A percentile compares a stretch with the other conserved stretches of the same genome.
Conservation (phyloP, 164 flowering plant species). For the Dillenia turbinata region DNA sequence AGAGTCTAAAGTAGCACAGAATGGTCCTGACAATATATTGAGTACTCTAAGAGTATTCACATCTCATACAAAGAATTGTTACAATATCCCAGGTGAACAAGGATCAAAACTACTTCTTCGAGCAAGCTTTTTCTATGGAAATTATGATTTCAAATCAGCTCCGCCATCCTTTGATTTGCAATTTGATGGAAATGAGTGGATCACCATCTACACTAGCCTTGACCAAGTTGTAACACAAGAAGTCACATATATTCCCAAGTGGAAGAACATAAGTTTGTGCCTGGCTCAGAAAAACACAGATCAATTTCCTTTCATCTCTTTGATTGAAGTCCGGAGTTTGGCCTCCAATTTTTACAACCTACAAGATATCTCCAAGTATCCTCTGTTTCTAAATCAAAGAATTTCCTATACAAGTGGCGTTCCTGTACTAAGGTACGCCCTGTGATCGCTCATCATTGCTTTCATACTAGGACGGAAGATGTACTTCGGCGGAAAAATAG, state of each 20-base stretch:
- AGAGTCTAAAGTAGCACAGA: constrained; percentile 1
- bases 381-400: constrained; percentile 20
- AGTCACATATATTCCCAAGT: constrained; percentile 14
- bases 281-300: constrained; percentile 30
- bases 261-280: constrained; percentile 19
- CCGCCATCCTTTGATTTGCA: too few relatives aligned
- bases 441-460: too few relatives aligned
- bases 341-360: constrained; percentile 18
- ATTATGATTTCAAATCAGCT: too few relatives aligned
- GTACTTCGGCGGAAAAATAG: too few relatives aligned
- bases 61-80: constrained; percentile 31
- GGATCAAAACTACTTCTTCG: too few relatives aligned
- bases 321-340: constrained; percentile 30
- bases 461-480: too few relatives aligned
- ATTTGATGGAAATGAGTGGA: too few relatives aligned
- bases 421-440: constrained; percentile 16
- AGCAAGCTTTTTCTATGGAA: too few relatives aligned
- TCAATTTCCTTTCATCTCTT: constrained; percentile 41
- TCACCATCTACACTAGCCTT: too few relatives aligned
- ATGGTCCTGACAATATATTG: constrained; percentile 5
- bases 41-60: constrained; percentile 33
- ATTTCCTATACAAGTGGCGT: constrained; percentile 12
- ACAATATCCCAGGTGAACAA: constrained; percentile 8
- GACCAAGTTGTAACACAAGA: too few relatives aligned
- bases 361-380: constrained; percentile 1